A percentile compares a stretch with the other conserved stretches of the same genome.
These are phyloP conservation scores for Euptelea pleiosperma DNA, from an alignment of 164 flowering plant genomes.

Conservation along the genomic window DNA sequence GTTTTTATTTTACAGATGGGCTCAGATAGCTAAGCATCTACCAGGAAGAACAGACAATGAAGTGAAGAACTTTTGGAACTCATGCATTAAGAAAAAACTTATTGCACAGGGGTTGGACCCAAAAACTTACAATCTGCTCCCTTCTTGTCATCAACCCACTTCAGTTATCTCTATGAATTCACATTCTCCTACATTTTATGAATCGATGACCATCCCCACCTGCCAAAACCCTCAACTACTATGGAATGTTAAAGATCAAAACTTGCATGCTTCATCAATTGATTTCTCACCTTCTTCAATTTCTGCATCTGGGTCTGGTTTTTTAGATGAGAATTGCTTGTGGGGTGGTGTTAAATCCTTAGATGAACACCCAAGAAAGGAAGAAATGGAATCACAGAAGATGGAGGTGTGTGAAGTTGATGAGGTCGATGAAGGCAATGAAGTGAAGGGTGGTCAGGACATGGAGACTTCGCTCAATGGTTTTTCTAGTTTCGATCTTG, in stretches of 20 bases:
- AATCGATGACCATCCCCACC: slow-evolving; percentile 10
- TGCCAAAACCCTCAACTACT: slow-evolving; percentile 21
- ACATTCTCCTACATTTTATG: slow-evolving; percentile 5
- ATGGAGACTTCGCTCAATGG: slow-evolving; percentile 23
- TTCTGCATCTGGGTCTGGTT: slow-evolving; percentile 20
- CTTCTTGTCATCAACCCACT: slow-evolving; percentile 24
- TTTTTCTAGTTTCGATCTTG: slow-evolving; percentile 35
- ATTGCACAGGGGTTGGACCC: slow-evolving; percentile 65
- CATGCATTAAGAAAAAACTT: slow-evolving; percentile 69
- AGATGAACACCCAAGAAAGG: slow-evolving; percentile 14
- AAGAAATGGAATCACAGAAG: slow-evolving; percentile 3
- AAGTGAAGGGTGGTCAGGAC: slow-evolving; percentile 13
- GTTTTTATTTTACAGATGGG: slow-evolving; percentile 41
- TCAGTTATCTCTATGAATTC: slow-evolving; percentile 22
- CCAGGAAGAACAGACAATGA: slow-evolving; percentile 73
- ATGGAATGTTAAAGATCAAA: slow-evolving; percentile 18
- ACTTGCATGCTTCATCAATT: slow-evolving; percentile 3
- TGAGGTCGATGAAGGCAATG: slow-evolving; percentile 16
- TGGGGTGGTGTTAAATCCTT: slow-evolving; percentile 18
- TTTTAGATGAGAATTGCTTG: slow-evolving; percentile 23
- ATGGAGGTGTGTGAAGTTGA: not conserved
- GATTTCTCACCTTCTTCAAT: slow-evolving; percentile 17
- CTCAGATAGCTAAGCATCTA: slow-evolving; percentile 63
- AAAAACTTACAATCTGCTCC: slow-evolving; percentile 46
- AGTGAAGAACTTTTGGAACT: slow-evolving; percentile 71